Conservation (phyloP, 768 basidiomycete species). For the Mycena galericulata region DNA sequence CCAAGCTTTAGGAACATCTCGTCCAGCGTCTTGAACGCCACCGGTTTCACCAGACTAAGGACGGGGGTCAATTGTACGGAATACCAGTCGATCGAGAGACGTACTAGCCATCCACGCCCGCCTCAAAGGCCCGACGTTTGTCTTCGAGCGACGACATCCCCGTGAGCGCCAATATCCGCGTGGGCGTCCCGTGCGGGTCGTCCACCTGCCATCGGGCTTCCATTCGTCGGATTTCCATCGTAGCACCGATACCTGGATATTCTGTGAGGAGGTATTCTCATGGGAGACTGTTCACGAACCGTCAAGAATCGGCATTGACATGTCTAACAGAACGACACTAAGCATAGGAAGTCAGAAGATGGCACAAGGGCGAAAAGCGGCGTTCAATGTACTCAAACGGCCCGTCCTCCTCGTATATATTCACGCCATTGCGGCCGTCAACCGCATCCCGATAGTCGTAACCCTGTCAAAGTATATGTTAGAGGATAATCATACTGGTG, state of each 20-base stretch:
- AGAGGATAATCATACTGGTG: constrained; percentile 29
- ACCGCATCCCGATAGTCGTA: constrained; percentile 83
- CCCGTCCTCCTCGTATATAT: constrained; percentile 74
- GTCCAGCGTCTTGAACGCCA: constrained; percentile 92
- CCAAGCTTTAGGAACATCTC: constrained; percentile 85
- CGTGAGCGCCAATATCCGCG: constrained; percentile 87
- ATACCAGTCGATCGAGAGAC: constrained; percentile 47
- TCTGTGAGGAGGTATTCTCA: constrained; percentile 6
- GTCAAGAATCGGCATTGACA: constrained; percentile 95
- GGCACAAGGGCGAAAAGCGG: not conserved
- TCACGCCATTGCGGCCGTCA: constrained; percentile 89
- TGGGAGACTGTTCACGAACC: constrained; percentile 58
- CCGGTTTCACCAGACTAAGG: constrained; percentile 90
- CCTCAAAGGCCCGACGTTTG: constrained; percentile 90
- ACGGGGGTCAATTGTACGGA: constrained; percentile 18
- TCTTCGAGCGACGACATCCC: constrained; percentile 96
- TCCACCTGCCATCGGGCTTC: constrained; percentile 59
- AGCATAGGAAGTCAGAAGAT: constrained; percentile 26
- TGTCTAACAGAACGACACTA: constrained; percentile 88
- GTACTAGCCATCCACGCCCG: constrained; percentile 96
- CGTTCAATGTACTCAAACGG: constrained; percentile 82
- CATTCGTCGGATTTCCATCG: constrained; percentile 82
- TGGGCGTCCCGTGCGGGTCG: constrained; percentile 35
- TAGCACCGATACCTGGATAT: constrained; percentile 81
- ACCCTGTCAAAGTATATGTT: constrained; percentile 57